phyloP scores from a whole-genome alignment of 2,329 filamentous ascomycete species.

The Colletotrichum endophyticum region DNA sequence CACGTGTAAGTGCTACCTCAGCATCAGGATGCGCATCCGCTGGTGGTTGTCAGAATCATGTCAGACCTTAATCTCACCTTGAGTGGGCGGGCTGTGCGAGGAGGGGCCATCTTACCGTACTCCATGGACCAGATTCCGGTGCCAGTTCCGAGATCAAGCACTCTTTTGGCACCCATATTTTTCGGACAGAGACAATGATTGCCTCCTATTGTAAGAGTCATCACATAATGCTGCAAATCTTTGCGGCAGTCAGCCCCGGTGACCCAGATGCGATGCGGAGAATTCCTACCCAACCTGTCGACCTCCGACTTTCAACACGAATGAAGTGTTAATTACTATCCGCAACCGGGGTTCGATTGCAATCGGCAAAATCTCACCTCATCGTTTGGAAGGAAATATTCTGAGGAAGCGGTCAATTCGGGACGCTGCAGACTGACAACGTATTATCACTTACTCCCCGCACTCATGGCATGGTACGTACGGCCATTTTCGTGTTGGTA shows the following conservation, averaged over 20 bases:
- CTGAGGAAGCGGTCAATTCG: conserved; percentile 10
- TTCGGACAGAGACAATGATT: conserved; percentile 31
- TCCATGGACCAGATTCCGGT: conserved; percentile 52
- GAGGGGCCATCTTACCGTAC: conserved; percentile 32
- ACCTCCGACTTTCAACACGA: conserved; percentile 26
- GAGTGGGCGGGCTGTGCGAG: neutral
- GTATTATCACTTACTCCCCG: neutral
- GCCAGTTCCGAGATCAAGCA: conserved; percentile 53
- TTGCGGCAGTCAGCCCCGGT: neutral
- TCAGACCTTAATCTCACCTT: neutral
- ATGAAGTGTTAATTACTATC: too few relatives aligned
- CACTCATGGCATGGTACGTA: conserved; percentile 36
- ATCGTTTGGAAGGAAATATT: conserved; percentile 29
- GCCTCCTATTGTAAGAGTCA: conserved; percentile 31
- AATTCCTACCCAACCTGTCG: conserved; percentile 27
- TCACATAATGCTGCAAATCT: conserved; percentile 41
- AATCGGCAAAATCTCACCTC: conserved; percentile 22
- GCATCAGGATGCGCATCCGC: conserved; percentile 33
- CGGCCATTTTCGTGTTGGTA: conserved; percentile 42
- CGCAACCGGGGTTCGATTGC: too few relatives aligned
- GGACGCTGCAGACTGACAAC: neutral
- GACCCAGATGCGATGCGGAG: neutral
- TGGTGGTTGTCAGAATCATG: neutral
- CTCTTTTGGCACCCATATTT: conserved; percentile 26
- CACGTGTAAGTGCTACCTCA: conserved; percentile 21